Evolutionary conservation across 2,329 filamentous ascomycete species (phyloP).

Genomic region (Aspergillus sp.): DNA sequence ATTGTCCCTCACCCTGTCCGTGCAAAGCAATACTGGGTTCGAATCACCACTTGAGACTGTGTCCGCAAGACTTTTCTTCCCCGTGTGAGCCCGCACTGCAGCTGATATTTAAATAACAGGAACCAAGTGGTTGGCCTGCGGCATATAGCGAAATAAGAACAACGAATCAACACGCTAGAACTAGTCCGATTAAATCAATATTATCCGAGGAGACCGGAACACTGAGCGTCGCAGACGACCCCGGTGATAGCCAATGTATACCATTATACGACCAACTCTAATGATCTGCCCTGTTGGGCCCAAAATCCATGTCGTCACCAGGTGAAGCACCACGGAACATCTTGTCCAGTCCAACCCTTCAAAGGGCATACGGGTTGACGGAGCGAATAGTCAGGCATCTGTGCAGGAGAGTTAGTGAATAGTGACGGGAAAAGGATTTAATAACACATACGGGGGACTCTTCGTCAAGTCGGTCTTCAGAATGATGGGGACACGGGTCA

Average conservation of each 20-base stretch:
- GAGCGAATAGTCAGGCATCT: slow-evolving; percentile 52
- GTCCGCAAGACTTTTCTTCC: neutral
- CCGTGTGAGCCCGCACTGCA: slow-evolving; percentile 2
- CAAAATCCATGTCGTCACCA: slow-evolving; percentile 20
- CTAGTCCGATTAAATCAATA: slow-evolving; percentile 23
- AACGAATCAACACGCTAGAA: slow-evolving; percentile 21
- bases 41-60: no score
- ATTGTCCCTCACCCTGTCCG: slow-evolving; percentile 3
- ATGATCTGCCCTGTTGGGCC: slow-evolving; percentile 10
- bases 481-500: slow-evolving; percentile 96
- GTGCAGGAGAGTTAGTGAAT: slow-evolving; percentile 20
- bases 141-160: slow-evolving; percentile 9
- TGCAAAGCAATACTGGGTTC: slow-evolving; percentile 1
- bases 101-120: slow-evolving; percentile 10
- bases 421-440: neutral
- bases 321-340: slow-evolving; percentile 18
- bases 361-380: slow-evolving; percentile 51
- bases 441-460: slow-evolving; percentile 89
- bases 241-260: slow-evolving; percentile 9
- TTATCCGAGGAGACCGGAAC: slow-evolving; percentile 11
- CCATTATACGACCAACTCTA: slow-evolving; percentile 8
- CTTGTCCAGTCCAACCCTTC: slow-evolving; percentile 12
- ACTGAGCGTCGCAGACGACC: neutral
- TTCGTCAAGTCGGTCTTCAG: slow-evolving; percentile 97
- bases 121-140: slow-evolving; percentile 4